Evolutionary conservation across 179 eudicot species (phyloP).

Genomic region (Actinidia chinensis): DNA sequence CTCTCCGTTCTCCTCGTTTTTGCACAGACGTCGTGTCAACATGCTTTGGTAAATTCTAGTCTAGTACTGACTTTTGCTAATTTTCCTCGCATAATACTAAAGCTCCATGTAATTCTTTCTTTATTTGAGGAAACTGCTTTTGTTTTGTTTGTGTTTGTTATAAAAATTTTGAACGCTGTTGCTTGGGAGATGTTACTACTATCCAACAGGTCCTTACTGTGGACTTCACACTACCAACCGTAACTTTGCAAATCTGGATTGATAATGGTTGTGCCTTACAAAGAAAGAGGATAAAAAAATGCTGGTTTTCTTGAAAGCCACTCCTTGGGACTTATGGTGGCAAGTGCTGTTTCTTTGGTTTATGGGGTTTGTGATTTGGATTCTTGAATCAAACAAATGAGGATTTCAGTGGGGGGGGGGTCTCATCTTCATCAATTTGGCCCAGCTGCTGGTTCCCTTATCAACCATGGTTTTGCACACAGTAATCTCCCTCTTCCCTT

Average conservation of each 20-base stretch:
- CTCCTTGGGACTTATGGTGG: slow-evolving; percentile 42
- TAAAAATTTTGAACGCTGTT: slow-evolving; percentile 26
- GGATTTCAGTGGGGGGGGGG: slow-evolving; percentile 42
- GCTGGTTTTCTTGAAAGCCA: slow-evolving; percentile 50
- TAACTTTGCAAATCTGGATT: slow-evolving; percentile 48
- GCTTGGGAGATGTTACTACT: slow-evolving; percentile 40
- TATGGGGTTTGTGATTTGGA: slow-evolving; percentile 48
- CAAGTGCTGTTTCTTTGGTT: slow-evolving; percentile 30
- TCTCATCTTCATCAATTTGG: slow-evolving; percentile 40
- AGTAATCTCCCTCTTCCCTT: slow-evolving; percentile 31
- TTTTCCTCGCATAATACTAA: no score
- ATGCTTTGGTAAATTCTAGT: neutral
- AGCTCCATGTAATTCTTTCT: neutral
- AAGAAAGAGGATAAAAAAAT: slow-evolving; percentile 25
- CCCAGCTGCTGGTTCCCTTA: slow-evolving; percentile 45
- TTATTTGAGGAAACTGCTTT: neutral
- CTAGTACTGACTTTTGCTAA: neutral
- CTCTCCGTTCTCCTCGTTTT: neutral
- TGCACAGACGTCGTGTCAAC: neutral
- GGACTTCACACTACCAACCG: slow-evolving; percentile 36
- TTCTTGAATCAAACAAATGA: slow-evolving; percentile 48
- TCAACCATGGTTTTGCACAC: slow-evolving; percentile 52
- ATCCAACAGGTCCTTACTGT: slow-evolving; percentile 29
- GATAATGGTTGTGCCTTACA: slow-evolving; percentile 39
- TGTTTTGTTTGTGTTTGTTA: neutral